A percentile compares a stretch with the other conserved stretches of the same genome.
Conservation (phyloP, 2,329 filamentous ascomycete genomes). For the Claviceps sp. region DNA sequence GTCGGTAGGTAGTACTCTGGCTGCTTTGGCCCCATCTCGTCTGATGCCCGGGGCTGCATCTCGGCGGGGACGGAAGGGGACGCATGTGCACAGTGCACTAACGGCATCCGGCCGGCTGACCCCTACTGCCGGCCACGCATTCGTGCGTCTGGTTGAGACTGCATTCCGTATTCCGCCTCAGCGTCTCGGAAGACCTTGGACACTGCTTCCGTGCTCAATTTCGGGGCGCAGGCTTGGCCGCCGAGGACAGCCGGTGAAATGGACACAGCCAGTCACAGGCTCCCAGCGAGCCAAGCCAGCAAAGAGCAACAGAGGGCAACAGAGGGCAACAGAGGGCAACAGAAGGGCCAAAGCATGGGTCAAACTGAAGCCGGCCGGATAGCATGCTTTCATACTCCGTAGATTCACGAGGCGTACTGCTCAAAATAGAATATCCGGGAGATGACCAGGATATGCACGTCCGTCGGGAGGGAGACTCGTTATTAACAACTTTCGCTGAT, state of each 20-base stretch:
- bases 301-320: background rate
- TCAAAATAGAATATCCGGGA: no score
- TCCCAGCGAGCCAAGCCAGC: background rate
- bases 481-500: background rate
- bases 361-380: background rate
- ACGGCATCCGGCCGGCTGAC: background rate
- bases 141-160: background rate
- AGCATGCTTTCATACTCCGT: no score
- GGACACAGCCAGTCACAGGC: background rate
- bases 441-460: background rate
- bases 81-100: background rate
- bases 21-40: background rate
- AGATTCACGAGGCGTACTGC: no score
- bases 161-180: background rate
- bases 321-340: background rate
- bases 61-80: background rate
- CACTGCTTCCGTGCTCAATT: background rate
- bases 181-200: background rate
- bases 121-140: background rate
- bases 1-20: no score
- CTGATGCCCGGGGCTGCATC: background rate
- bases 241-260: background rate
- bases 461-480: background rate
- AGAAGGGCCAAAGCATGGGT: background rate
- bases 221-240: background rate